Percentiles rank a stretch among this genome's conserved stretches.
phyloP scores from a whole-genome alignment of 768 basidiomycete genomes.

The Termitomyces sp. region DNA sequence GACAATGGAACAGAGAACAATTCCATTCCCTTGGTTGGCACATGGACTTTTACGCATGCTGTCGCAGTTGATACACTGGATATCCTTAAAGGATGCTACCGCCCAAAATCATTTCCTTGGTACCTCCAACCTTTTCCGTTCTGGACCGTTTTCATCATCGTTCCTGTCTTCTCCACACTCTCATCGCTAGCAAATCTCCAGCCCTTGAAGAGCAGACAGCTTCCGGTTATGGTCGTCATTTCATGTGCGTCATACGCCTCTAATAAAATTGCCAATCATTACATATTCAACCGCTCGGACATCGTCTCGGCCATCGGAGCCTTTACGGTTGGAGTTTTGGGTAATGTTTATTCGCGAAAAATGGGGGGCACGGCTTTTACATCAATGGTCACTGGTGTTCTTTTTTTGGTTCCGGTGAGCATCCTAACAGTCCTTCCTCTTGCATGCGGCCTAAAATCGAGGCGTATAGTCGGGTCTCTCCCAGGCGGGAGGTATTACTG shows the following conservation, averaged over 20 bases:
- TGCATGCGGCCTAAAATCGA: not conserved
- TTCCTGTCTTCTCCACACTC: slow-evolving; percentile 67
- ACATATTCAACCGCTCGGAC: slow-evolving; percentile 81
- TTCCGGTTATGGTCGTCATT: slow-evolving; percentile 81
- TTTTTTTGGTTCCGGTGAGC: slow-evolving; percentile 78
- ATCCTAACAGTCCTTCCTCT: slow-evolving; percentile 21
- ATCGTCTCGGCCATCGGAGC: slow-evolving; percentile 83
- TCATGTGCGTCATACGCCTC: slow-evolving; percentile 76
- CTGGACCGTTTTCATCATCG: slow-evolving; percentile 73
- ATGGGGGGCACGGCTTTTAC: slow-evolving; percentile 87
- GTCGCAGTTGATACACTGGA: slow-evolving; percentile 39
- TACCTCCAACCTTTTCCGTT: slow-evolving; percentile 77
- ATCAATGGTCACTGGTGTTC: slow-evolving; percentile 84
- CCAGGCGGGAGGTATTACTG: slow-evolving; percentile 80
- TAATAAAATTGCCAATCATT: slow-evolving; percentile 80
- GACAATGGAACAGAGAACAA: slow-evolving; percentile 43
- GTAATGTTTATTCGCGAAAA: slow-evolving; percentile 76
- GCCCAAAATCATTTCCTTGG: slow-evolving; percentile 63
- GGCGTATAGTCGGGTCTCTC: slow-evolving; percentile 68
- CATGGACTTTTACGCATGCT: slow-evolving; percentile 61
- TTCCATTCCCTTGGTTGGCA: slow-evolving; percentile 45
- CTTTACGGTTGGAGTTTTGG: slow-evolving; percentile 73
- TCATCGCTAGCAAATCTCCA: slow-evolving; percentile 77
- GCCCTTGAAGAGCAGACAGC: slow-evolving; percentile 63
- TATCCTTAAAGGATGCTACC: slow-evolving; percentile 65